A percentile compares a stretch with the other conserved stretches of the same genome.
These are phyloP conservation scores for Phytophthora uliginosa DNA, from an alignment of 352 stramenopile genomes.

Conservation along the genomic window DNA sequence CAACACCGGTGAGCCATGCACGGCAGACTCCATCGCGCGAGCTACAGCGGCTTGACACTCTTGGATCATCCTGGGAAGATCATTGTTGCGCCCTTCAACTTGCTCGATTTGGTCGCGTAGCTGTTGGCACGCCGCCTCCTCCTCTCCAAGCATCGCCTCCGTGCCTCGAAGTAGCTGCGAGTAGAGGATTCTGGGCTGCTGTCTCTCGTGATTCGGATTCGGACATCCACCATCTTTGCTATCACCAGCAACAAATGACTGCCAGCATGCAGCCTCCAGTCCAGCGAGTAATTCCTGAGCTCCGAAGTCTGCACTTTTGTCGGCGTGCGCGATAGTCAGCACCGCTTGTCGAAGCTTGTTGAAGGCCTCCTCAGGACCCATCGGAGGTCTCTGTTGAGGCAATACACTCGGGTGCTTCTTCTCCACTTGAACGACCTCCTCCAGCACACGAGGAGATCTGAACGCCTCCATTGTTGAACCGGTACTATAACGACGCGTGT, in stretches of 20 bases:
- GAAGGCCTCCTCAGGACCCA: slow-evolving; percentile 48
- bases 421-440: slow-evolving; percentile 46
- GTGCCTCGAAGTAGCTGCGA: slow-evolving; percentile 48
- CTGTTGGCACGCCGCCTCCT: slow-evolving; percentile 24
- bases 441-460: slow-evolving; percentile 40
- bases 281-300: slow-evolving; percentile 31
- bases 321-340: neutral
- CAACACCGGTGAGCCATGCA: neutral
- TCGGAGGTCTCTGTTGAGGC: neutral
- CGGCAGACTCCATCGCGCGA: slow-evolving; percentile 26
- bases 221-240: neutral
- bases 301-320: neutral
- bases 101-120: slow-evolving; percentile 31
- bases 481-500: slow-evolving; percentile 2
- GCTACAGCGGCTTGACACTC: slow-evolving; percentile 31
- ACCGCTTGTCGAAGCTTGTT: slow-evolving; percentile 32
- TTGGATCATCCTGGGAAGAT: slow-evolving; percentile 44
- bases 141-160: slow-evolving; percentile 36
- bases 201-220: neutral
- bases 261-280: slow-evolving; percentile 55
- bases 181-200: slow-evolving; percentile 32
- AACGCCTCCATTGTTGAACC: slow-evolving; percentile 28
- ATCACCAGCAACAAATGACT: slow-evolving; percentile 6
- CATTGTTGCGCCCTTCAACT: slow-evolving; percentile 36
- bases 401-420: slow-evolving; percentile 11